Evolutionary conservation across 2,329 filamentous ascomycete genomes (phyloP), one percentile per base, ranked within the genome.

Genomic region (Trichoderma brevicompactum): DNA sequence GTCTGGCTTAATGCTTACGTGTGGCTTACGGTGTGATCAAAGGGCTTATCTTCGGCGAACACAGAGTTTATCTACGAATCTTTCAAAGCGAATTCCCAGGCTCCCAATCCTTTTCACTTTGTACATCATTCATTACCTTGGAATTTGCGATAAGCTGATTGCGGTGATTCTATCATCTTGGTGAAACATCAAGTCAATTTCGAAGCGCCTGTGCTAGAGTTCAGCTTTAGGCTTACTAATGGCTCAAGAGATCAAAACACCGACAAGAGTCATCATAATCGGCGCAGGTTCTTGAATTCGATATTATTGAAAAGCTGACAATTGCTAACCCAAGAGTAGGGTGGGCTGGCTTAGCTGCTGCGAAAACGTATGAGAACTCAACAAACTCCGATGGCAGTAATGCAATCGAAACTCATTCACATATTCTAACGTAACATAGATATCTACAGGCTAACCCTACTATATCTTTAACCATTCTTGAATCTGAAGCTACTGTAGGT

Each of bases 291-390:
- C 0, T 28, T 28, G 9, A n/a, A 12, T 2, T 34, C 17, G 8
- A 8, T 3, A 40, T 10, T 5, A 38, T 7, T 28, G 23, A 28
- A 17, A 17, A 40, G 12, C 7, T n/a, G 6, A 38, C 0, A 1
- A n/a, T 32, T 15, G 1, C 44, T 60, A 7, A 60, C 32, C 15
- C 2, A 3, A 8, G 10, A 44, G 2, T 28, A 60, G 56, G 56
- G 3, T 60, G 56, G 44, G 56, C 56, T 60, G 56, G 56, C 19
- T 13, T 60, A 19, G 56, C 56, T 13, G 56, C 56, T 1, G 43
- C 56, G 44, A 60, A 60, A 32, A 60, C 56, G 56, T 60, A 60
- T 40, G 44, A 19, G 44, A 60, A 7, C 34, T 49, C 32, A 4
- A 40, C 28, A 28, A 12, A 15, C 23, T 43, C 6, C 23, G 3